phyloP scores from a whole-genome alignment of 495 filamentous ascomycete genomes.

The Talaromyces ruber region DNA sequence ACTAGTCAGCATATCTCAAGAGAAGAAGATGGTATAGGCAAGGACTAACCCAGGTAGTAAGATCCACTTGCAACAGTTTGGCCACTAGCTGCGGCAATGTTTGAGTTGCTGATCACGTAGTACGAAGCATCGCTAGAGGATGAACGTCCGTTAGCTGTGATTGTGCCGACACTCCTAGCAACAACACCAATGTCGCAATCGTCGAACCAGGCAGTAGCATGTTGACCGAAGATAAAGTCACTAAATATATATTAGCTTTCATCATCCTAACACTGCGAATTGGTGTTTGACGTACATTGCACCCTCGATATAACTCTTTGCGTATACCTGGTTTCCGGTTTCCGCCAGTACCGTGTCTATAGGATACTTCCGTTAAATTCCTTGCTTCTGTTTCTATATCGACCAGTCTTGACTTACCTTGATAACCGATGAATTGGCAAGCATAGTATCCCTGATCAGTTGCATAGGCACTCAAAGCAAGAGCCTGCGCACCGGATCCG shows the following conservation, averaged over 20 bases:
- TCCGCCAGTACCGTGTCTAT: slow-evolving; percentile 51
- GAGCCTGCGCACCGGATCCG: slow-evolving; percentile 46
- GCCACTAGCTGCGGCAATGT: slow-evolving; percentile 36
- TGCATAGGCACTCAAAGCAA: slow-evolving; percentile 48
- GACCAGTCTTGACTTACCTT: slow-evolving; percentile 17
- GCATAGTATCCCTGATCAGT: slow-evolving; percentile 51
- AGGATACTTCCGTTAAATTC: not conserved
- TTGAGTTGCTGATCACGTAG: slow-evolving; percentile 56
- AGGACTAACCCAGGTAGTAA: slow-evolving; percentile 40
- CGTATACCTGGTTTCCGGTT: slow-evolving; percentile 50
- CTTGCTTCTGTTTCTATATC: not conserved
- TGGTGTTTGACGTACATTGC: slow-evolving; percentile 24
- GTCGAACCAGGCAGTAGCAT: slow-evolving; percentile 54
- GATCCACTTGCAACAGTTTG: slow-evolving; percentile 37
- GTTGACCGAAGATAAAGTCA: slow-evolving; percentile 62
- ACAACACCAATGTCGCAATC: slow-evolving; percentile 45
- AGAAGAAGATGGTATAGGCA: not conserved
- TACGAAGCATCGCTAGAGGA: slow-evolving; percentile 41
- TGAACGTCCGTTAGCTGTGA: slow-evolving; percentile 54
- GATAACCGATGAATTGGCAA: slow-evolving; percentile 46
- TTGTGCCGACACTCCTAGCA: slow-evolving; percentile 33
- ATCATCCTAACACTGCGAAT: not conserved
- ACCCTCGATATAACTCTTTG: slow-evolving; percentile 45
- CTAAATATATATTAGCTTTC: not conserved
- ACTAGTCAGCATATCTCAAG: not conserved